These are phyloP conservation scores for Epithemia pelagica DNA, from an alignment of 108 stramenopile genomes.

Conservation along the genomic window DNA sequence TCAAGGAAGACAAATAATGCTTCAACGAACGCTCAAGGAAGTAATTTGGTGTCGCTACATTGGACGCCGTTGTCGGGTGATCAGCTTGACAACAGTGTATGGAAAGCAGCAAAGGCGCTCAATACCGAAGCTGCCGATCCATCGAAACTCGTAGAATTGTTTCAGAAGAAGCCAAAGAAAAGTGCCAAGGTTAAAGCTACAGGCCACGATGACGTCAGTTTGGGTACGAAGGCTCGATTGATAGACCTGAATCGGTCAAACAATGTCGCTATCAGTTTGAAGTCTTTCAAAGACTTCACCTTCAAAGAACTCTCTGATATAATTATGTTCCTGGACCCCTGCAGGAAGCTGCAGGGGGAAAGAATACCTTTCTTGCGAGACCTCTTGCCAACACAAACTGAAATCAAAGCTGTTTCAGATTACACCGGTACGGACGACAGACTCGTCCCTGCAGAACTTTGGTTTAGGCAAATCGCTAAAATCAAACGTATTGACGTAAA, in stretches of 20 bases:
- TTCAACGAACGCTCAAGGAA: conserved; percentile 20
- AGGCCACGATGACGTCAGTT: conserved; percentile 18
- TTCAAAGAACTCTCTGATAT: conserved; percentile 58
- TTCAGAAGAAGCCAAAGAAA: conserved; percentile 56
- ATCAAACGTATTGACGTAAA: conserved; percentile 74
- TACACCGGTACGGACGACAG: conserved; percentile 57
- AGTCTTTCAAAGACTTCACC: conserved; percentile 77
- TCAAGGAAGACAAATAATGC: not conserved
- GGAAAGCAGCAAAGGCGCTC: conserved; percentile 33
- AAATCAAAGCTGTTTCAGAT: conserved; percentile 53
- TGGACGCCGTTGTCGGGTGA: conserved; percentile 72
- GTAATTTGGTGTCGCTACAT: conserved; percentile 54
- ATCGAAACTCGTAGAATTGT: conserved; percentile 67
- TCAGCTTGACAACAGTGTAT: conserved; percentile 53
- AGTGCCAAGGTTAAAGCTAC: conserved; percentile 17
- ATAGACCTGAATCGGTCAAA: conserved; percentile 72
- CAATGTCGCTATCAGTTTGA: conserved; percentile 79
- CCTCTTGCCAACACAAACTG: conserved; percentile 62
- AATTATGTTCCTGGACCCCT: conserved; percentile 71
- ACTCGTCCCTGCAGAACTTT: conserved; percentile 70
- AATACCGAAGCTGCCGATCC: conserved; percentile 40
- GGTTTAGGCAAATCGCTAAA: conserved; percentile 59
- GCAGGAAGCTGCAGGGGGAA: conserved; percentile 61
- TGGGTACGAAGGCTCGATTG: conserved; percentile 60
- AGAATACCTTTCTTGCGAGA: conserved; percentile 70